Percentiles rank a stretch among this genome's conserved stretches.
Conservation (phyloP, 345 rosid species). For the Heritiera fomes region DNA sequence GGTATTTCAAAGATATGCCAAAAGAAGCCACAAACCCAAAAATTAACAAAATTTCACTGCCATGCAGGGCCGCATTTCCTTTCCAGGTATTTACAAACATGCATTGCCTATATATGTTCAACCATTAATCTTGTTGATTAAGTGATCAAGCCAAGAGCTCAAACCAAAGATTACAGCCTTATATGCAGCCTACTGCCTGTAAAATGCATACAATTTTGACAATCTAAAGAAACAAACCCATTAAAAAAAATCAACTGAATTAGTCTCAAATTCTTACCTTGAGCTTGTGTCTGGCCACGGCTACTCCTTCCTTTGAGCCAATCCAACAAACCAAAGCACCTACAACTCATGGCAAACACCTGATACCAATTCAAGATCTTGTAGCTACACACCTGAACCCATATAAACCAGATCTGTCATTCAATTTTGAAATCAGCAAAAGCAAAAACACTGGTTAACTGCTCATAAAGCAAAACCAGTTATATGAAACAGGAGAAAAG, state of each 20-base stretch:
- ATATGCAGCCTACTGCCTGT: background rate
- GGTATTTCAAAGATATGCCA: background rate
- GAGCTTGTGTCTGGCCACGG: constrained; percentile 34
- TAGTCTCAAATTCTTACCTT: constrained; percentile 17
- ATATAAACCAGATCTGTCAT: constrained; percentile 19
- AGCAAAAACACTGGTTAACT: background rate
- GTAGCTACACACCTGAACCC: constrained; percentile 14
- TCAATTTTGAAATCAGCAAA: constrained; percentile 16
- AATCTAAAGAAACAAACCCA: background rate
- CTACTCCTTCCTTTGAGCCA: constrained; percentile 38
- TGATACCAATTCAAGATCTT: constrained; percentile 4
- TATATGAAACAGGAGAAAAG: background rate
- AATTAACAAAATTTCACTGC: background rate
- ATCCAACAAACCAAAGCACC: constrained; percentile 50
- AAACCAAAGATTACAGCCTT: too few species aligned
- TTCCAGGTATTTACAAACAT: background rate
- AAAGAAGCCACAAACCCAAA: background rate
- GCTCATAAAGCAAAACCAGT: background rate
- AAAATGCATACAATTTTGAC: background rate
- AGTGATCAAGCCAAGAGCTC: too few species aligned
- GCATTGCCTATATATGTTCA: too few species aligned
- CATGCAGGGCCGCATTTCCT: background rate
- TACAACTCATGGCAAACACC: constrained; percentile 48
- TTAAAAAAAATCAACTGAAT: background rate
- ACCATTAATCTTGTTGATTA: too few species aligned